phyloP scores from a whole-genome alignment of 768 basidiomycete species.

The Lactifluus subvellereus region DNA sequence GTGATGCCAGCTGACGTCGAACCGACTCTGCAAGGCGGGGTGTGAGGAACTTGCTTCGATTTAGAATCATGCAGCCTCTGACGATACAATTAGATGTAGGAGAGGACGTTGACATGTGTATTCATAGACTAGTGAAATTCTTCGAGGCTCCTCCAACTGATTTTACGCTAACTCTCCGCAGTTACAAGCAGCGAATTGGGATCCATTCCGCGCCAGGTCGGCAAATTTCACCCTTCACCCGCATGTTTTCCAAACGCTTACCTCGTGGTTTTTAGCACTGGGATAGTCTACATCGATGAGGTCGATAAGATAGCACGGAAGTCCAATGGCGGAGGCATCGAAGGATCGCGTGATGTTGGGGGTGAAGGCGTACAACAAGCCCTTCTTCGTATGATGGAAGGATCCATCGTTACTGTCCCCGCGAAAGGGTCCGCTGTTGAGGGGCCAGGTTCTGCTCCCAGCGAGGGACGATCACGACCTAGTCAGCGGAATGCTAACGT shows the following conservation, averaged over 20 bases:
- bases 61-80: conserved; percentile 1
- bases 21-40: conserved; percentile 47
- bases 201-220: conserved; percentile 79
- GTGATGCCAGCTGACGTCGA: conserved; percentile 1
- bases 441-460: conserved; percentile 37
- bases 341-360: conserved; percentile 80
- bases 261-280: conserved; percentile 49
- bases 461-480: conserved; percentile 43
- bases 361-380: conserved; percentile 97
- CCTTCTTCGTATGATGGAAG: conserved; percentile 90
- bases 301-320: conserved; percentile 87
- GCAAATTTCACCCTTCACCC: background rate
- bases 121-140: conserved; percentile 66
- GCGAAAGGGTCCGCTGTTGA: conserved; percentile 56
- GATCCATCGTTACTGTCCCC: conserved; percentile 76
- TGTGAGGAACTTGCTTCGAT: conserved; percentile 41
- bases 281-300: conserved; percentile 96
- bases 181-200: conserved; percentile 89
- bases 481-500: conserved; percentile 45
- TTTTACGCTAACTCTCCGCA: conserved; percentile 29
- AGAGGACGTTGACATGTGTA: conserved; percentile 91
- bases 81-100: conserved; percentile 63
- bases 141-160: background rate
- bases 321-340: conserved; percentile 44
- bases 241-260: conserved; percentile 3